Evolutionary conservation across 1,284 basidiomycete species (phyloP).

Genomic region (Lentinus polychrous): DNA sequence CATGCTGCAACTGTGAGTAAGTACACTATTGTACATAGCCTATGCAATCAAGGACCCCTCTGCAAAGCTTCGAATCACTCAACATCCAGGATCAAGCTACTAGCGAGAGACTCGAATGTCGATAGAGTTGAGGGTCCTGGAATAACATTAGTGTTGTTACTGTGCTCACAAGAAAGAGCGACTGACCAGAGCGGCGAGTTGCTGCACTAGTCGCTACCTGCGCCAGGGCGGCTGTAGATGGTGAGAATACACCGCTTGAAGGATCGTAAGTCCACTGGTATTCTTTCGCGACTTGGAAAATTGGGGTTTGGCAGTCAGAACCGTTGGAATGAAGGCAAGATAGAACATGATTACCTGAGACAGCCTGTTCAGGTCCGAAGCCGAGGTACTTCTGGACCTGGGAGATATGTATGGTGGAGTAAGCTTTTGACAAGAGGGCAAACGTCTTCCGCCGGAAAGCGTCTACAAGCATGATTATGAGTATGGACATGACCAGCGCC

Average conservation of each 20-base stretch:
- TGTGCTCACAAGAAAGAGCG: neutral
- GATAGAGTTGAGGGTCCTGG: conserved; percentile 36
- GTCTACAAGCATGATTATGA: conserved; percentile 25
- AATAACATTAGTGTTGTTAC: neutral
- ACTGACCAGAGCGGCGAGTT: conserved; percentile 23
- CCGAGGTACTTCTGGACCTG: conserved; percentile 53
- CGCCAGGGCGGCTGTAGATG: conserved; percentile 15
- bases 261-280: conserved; percentile 47
- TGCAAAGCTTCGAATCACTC: neutral
- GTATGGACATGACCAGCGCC: neutral
- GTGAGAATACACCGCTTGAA: conserved; percentile 37
- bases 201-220: neutral
- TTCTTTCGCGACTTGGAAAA: conserved; percentile 31
- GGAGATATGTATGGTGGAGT: conserved; percentile 46
- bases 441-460: conserved; percentile 51
- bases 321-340: neutral
- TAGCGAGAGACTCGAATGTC: conserved; percentile 45
- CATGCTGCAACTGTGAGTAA: no score
- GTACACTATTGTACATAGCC: no score
- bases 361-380: conserved; percentile 37
- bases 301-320: conserved; percentile 1
- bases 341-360: conserved; percentile 32
- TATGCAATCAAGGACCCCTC: no score
- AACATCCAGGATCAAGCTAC: conserved; percentile 14
- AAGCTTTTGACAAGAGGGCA: conserved; percentile 49